Conservation (phyloP, 2,329 filamentous ascomycete genomes). For the Furcasterigmium furcatum region DNA sequence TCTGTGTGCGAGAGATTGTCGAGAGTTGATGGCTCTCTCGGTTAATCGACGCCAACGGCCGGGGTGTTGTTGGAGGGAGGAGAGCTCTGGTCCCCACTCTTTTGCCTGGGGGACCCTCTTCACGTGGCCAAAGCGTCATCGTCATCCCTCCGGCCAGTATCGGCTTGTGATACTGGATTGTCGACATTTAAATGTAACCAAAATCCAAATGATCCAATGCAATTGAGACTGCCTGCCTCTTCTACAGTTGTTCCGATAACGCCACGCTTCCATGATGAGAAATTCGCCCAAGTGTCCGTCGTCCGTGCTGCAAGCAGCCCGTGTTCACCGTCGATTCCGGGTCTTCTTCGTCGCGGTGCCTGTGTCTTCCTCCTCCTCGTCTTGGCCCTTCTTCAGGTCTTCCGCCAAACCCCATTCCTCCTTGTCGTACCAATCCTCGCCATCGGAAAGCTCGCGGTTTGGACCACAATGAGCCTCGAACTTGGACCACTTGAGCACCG, state of each 20-base stretch:
- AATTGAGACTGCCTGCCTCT: neutral
- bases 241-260: neutral
- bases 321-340: conserved; percentile 37
- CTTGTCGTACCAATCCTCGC: conserved; percentile 85
- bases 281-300: no score
- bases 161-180: neutral
- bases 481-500: conserved; percentile 73
- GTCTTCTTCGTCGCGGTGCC: conserved; percentile 57
- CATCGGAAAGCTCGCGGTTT: conserved; percentile 76
- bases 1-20: neutral
- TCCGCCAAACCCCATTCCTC: conserved; percentile 75
- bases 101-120: neutral
- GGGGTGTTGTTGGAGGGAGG: neutral
- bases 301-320: neutral
- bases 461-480: conserved; percentile 69
- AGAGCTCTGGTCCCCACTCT: neutral
- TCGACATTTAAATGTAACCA: no score
- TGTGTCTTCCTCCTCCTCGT: conserved; percentile 76
- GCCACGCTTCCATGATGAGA: conserved; percentile 3
- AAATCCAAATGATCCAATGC: neutral
- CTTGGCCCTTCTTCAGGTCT: conserved; percentile 76
- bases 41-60: neutral
- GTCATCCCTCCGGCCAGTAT: neutral
- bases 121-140: neutral
- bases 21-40: neutral